Evolutionary conservation across 2,329 filamentous ascomycete genomes (phyloP).

Genomic region (Penicillium freii): DNA sequence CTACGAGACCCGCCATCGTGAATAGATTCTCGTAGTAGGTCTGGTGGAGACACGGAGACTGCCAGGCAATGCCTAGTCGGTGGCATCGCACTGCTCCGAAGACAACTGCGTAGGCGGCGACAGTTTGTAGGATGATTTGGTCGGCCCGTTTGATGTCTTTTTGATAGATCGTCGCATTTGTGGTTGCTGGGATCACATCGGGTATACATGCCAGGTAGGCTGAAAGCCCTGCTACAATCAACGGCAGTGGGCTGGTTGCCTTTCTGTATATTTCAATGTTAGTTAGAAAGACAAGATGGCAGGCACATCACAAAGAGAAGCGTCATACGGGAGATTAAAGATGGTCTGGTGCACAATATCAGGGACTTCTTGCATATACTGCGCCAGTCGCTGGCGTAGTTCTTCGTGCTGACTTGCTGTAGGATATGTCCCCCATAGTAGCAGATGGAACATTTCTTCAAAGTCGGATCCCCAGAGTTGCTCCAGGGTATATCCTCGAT

Average conservation of each 20-base stretch:
- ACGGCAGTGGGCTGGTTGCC: constrained; percentile 23
- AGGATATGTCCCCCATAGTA: constrained; percentile 33
- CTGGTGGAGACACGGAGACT: constrained; percentile 36
- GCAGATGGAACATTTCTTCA: constrained; percentile 34
- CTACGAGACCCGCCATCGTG: constrained; percentile 54
- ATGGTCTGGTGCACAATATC: constrained; percentile 25
- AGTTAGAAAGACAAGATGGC: background rate
- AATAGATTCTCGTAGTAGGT: constrained; percentile 57
- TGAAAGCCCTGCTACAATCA: constrained; percentile 32
- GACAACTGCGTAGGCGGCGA: constrained; percentile 28
- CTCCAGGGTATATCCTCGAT: constrained; percentile 30
- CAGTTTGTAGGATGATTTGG: constrained; percentile 22
- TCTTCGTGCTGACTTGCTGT: constrained; percentile 20
- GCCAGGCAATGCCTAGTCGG: constrained; percentile 20
- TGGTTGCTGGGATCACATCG: constrained; percentile 22
- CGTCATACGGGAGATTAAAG: constrained; percentile 26
- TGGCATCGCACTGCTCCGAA: constrained; percentile 30
- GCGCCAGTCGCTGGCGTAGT: constrained; percentile 21
- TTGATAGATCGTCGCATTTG: constrained; percentile 26
- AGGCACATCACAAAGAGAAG: background rate
- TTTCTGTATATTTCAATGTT: constrained; percentile 6
- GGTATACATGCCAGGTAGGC: constrained; percentile 27
- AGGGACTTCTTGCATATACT: constrained; percentile 24
- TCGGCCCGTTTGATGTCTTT: constrained; percentile 22
- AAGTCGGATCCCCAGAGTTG: constrained; percentile 33